These are phyloP conservation scores for Nymphaea thermarum DNA, from an alignment of 164 flowering plant genomes.

Conservation along the genomic window DNA sequence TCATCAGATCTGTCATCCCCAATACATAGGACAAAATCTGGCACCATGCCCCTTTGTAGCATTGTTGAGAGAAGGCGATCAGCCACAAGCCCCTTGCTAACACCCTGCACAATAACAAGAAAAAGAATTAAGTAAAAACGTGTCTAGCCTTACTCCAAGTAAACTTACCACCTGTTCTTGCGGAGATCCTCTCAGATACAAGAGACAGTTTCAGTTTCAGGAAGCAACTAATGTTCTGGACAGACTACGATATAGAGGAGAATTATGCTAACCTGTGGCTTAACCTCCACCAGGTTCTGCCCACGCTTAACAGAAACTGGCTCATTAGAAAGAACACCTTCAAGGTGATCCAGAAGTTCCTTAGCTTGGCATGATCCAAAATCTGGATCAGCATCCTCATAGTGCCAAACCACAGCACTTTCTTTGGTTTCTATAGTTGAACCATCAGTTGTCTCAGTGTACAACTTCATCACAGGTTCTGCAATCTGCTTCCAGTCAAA, in stretches of 20 bases:
- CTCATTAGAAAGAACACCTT: conserved; percentile 76
- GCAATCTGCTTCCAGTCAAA: conserved; percentile 62
- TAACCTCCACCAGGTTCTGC: conserved; percentile 55
- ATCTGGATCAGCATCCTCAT: conserved; percentile 70
- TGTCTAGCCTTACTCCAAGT: no score
- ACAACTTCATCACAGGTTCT: conserved; percentile 60
- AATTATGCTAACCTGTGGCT: conserved; percentile 50
- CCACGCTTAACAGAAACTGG: conserved; percentile 74
- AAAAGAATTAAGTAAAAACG: neutral
- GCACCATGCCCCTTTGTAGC: conserved; percentile 32
- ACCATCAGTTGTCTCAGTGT: conserved; percentile 75
- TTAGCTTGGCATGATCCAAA: conserved; percentile 80
- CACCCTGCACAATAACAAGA: conserved; percentile 40
- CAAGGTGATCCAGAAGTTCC: conserved; percentile 75
- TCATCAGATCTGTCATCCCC: conserved; percentile 80
- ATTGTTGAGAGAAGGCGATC: conserved; percentile 39
- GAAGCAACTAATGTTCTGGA: no score
- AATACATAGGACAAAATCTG: conserved; percentile 70
- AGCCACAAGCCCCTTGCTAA: conserved; percentile 65
- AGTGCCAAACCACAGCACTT: conserved; percentile 50
- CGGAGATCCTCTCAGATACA: no score
- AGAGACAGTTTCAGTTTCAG: no score
- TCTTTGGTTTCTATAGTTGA: conserved; percentile 61
- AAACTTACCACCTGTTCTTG: no score
- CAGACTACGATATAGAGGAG: no score